phyloP scores from a whole-genome alignment of 2,329 filamentous ascomycete species.

The Colletotrichum graminicola region DNA sequence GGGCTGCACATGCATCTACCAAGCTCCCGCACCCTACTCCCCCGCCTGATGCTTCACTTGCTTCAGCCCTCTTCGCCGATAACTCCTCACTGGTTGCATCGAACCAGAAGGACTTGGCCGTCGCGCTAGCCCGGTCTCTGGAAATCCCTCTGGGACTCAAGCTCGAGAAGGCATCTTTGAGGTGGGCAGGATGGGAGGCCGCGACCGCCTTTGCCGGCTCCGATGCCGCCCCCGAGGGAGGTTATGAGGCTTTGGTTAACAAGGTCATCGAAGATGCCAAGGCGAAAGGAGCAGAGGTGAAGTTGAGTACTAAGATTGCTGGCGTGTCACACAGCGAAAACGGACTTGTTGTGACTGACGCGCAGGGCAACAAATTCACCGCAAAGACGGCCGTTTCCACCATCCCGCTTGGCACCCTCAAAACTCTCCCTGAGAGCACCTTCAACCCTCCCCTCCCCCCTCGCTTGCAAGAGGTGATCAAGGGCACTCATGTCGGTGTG shows the following conservation, averaged over 20 bases:
- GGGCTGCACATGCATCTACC: slow-evolving; percentile 30
- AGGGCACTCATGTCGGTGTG: slow-evolving; percentile 37
- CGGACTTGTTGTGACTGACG: slow-evolving; percentile 25
- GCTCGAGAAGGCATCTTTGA: slow-evolving; percentile 39
- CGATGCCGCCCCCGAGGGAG: slow-evolving; percentile 38
- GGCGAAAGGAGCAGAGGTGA: slow-evolving; percentile 32
- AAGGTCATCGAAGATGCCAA: slow-evolving; percentile 36
- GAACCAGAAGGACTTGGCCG: slow-evolving; percentile 26
- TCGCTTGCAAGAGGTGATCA: slow-evolving; percentile 31
- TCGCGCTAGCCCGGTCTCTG: slow-evolving; percentile 35
- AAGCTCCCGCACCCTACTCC: slow-evolving; percentile 36
- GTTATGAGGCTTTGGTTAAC: slow-evolving; percentile 33
- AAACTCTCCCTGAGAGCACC: slow-evolving; percentile 35
- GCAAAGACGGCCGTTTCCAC: slow-evolving; percentile 38
- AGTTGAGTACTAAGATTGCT: slow-evolving; percentile 30
- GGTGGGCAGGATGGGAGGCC: slow-evolving; percentile 38
- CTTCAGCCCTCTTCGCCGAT: slow-evolving; percentile 30
- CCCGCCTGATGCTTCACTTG: slow-evolving; percentile 28
- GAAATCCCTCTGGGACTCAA: slow-evolving; percentile 38
- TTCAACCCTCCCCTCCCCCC: slow-evolving; percentile 33
- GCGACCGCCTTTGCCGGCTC: slow-evolving; percentile 33
- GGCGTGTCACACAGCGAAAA: slow-evolving; percentile 14
- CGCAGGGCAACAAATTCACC: slow-evolving; percentile 36
- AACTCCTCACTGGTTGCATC: slow-evolving; percentile 12
- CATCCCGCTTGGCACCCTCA: slow-evolving; percentile 37